A percentile compares a stretch with the other conserved stretches of the same genome.
phyloP scores from a whole-genome alignment of 192 early-diverging fungal species.

The Coemansia asiatica region DNA sequence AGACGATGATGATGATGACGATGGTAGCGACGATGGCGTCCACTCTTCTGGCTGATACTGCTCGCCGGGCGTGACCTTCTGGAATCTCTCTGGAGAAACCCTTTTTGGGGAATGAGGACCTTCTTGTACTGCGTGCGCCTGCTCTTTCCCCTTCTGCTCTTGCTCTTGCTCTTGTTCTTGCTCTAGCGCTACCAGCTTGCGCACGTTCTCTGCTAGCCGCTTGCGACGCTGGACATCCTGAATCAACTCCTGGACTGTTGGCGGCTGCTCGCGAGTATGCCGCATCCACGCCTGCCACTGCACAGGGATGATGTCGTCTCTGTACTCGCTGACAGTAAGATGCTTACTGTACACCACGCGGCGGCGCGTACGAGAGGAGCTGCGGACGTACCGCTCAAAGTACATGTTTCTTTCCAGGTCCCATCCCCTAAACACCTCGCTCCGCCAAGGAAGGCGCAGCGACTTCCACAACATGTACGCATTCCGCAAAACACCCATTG shows the following conservation, averaged over 20 bases:
- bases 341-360: constrained; percentile 32
- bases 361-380: constrained; percentile 28
- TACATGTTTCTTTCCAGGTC: constrained; percentile 52
- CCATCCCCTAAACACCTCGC: constrained; percentile 26
- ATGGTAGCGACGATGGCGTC: constrained; percentile 6
- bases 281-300: constrained; percentile 58
- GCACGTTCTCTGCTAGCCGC: constrained; percentile 28
- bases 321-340: constrained; percentile 35
- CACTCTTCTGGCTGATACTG: constrained; percentile 38
- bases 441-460: constrained; percentile 50
- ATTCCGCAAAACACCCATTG: constrained; percentile 23
- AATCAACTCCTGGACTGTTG: constrained; percentile 31
- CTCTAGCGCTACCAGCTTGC: constrained; percentile 16
- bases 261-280: constrained; percentile 38
- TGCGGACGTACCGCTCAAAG: constrained; percentile 36
- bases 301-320: constrained; percentile 42
- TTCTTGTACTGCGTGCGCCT: background rate
- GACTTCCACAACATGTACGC: constrained; percentile 43
- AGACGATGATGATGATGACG: background rate
- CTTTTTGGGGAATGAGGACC: background rate
- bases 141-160: no score
- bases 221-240: constrained; percentile 37
- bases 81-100: constrained; percentile 9
- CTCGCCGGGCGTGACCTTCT: constrained; percentile 29
- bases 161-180: no score